Evolutionary conservation across 768 basidiomycete species (phyloP).

Genomic region (Mycena sanguinolenta): DNA sequence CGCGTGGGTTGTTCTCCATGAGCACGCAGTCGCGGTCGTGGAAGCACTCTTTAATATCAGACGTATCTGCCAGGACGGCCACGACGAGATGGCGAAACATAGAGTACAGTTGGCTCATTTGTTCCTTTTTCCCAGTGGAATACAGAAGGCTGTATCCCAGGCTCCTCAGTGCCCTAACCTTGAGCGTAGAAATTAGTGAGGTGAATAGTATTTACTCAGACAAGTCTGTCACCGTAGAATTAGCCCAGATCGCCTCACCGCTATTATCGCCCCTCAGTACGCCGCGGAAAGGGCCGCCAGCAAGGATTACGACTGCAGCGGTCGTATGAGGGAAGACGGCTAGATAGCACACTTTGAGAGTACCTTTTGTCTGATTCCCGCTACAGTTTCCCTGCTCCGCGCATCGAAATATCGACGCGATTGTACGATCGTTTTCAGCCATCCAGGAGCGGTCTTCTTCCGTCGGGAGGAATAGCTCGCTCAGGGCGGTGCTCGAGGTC

Average conservation of each 20-base stretch:
- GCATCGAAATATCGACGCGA: too few species aligned
- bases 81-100: slow-evolving; percentile 52
- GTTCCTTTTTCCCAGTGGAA: slow-evolving; percentile 34
- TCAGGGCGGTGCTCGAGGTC: too few species aligned
- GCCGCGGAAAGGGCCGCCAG: too few species aligned
- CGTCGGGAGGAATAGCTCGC: too few species aligned
- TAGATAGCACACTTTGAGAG: slow-evolving; percentile 1
- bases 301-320: slow-evolving; percentile 45
- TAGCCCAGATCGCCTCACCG: slow-evolving; percentile 50
- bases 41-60: slow-evolving; percentile 16
- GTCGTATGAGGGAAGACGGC: slow-evolving; percentile 1
- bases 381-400: too few species aligned
- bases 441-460: too few species aligned
- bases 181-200: slow-evolving; percentile 10
- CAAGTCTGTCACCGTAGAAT: slow-evolving; percentile 42
- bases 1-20: slow-evolving; percentile 42
- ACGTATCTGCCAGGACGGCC: slow-evolving; percentile 34
- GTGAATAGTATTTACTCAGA: neutral
- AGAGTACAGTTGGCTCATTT: slow-evolving; percentile 45
- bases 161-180: slow-evolving; percentile 42
- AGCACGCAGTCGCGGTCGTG: slow-evolving; percentile 45
- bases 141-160: slow-evolving; percentile 35
- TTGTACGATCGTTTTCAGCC: too few species aligned
- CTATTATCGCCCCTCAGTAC: slow-evolving; percentile 45
- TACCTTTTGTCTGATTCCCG: too few species aligned